These are phyloP conservation scores for Purpureocillium lavendulum DNA, from an alignment of 2,329 filamentous ascomycete species.

Conservation along the genomic window DNA sequence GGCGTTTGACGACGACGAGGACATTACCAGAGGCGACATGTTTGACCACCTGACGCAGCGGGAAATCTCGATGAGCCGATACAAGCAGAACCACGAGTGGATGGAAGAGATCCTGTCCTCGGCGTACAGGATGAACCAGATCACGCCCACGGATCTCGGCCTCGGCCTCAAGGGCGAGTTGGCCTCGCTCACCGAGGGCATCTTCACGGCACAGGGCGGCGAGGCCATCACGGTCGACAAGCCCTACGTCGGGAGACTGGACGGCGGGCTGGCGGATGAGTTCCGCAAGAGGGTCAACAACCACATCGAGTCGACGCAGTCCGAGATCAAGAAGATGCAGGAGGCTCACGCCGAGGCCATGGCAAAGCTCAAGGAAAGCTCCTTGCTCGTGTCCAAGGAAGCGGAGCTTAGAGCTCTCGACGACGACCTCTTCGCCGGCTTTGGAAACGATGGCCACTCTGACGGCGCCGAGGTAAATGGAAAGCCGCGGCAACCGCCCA, in stretches of 20 bases:
- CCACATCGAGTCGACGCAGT: slow-evolving; percentile 63
- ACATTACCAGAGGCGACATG: slow-evolving; percentile 76
- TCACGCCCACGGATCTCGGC: slow-evolving; percentile 79
- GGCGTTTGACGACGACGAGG: slow-evolving; percentile 77
- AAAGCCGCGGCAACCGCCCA: slow-evolving; percentile 18
- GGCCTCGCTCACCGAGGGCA: slow-evolving; percentile 70
- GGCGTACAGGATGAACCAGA: slow-evolving; percentile 76
- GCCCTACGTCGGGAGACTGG: slow-evolving; percentile 55
- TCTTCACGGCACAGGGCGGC: slow-evolving; percentile 61
- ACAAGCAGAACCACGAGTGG: slow-evolving; percentile 95
- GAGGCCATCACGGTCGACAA: slow-evolving; percentile 43
- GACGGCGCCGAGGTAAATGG: slow-evolving; percentile 25
- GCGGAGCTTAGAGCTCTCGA: slow-evolving; percentile 61
- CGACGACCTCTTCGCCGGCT: slow-evolving; percentile 50
- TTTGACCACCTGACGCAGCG: slow-evolving; percentile 85
- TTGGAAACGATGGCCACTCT: slow-evolving; percentile 51
- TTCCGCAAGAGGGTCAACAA: slow-evolving; percentile 72
- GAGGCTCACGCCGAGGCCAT: slow-evolving; percentile 68
- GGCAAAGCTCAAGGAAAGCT: slow-evolving; percentile 63
- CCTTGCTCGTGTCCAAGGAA: slow-evolving; percentile 65
- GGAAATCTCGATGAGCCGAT: slow-evolving; percentile 79
- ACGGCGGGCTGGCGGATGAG: slow-evolving; percentile 69
- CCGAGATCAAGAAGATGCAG: slow-evolving; percentile 80
- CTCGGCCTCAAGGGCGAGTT: slow-evolving; percentile 80
- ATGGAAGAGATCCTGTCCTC: slow-evolving; percentile 96